These are phyloP conservation scores for Globomyces pollinis-pini DNA, from an alignment of 192 early-diverging fungal species.

Conservation along the genomic window DNA sequence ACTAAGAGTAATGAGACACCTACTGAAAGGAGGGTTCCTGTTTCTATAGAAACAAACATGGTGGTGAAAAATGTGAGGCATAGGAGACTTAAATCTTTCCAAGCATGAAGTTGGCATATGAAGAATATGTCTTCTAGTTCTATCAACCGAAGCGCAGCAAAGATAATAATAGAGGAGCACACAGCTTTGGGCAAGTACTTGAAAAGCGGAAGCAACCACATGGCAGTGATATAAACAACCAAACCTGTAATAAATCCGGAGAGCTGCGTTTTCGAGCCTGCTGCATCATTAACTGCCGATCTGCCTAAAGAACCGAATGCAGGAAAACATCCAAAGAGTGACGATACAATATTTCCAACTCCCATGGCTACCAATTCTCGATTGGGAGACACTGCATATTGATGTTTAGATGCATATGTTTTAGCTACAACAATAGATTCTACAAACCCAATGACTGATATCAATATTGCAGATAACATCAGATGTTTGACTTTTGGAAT, in stretches of 20 bases:
- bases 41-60: slow-evolving; percentile 83
- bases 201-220: slow-evolving; percentile 76
- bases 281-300: slow-evolving; percentile 86
- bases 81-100: slow-evolving; percentile 73
- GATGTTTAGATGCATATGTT: slow-evolving; percentile 83
- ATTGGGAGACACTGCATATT: slow-evolving; percentile 89
- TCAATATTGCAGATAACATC: slow-evolving; percentile 75
- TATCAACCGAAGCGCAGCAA: slow-evolving; percentile 43
- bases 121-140: slow-evolving; percentile 46
- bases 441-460: slow-evolving; percentile 95
- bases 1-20: slow-evolving; percentile 82
- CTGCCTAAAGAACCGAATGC: slow-evolving; percentile 89
- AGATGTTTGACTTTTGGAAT: slow-evolving; percentile 62
- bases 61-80: slow-evolving; percentile 85
- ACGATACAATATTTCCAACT: slow-evolving; percentile 74
- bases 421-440: slow-evolving; percentile 93
- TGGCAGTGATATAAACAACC: slow-evolving; percentile 69
- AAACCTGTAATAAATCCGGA: slow-evolving; percentile 73
- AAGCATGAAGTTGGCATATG: slow-evolving; percentile 36
- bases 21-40: slow-evolving; percentile 87
- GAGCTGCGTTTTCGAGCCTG: slow-evolving; percentile 85
- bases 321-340: slow-evolving; percentile 66
- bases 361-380: slow-evolving; percentile 95
- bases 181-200: slow-evolving; percentile 79
- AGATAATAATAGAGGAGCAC: slow-evolving; percentile 45